Evolutionary conservation across 2,329 filamentous ascomycete species (phyloP).

Genomic region (Phyllosticta citriasiana): DNA sequence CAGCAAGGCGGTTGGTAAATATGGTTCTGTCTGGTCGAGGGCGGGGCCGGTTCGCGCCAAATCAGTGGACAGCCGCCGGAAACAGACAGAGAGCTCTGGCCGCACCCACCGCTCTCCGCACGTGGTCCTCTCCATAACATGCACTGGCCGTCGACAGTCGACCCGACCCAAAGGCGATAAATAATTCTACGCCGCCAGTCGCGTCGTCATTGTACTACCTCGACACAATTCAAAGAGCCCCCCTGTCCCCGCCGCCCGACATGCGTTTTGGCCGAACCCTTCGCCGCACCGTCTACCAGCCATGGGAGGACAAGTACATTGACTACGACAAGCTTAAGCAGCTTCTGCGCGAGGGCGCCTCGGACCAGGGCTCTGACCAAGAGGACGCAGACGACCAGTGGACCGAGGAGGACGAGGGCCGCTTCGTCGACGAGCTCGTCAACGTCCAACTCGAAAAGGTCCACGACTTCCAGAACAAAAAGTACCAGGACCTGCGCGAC

Average conservation of each 20-base stretch:
- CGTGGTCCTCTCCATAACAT: not conserved
- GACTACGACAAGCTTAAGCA: slow-evolving; percentile 91
- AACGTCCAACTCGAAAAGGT: slow-evolving; percentile 95
- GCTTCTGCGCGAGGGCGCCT: slow-evolving; percentile 63
- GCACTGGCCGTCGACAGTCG: not conserved
- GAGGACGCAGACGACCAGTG: slow-evolving; percentile 55
- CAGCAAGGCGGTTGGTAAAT: not conserved
- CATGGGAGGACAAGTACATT: slow-evolving; percentile 91
- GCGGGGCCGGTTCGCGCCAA: not conserved
- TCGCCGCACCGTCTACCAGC: slow-evolving; percentile 64
- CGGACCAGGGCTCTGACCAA: slow-evolving; percentile 31
- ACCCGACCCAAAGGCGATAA: not conserved
- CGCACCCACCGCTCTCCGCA: not conserved
- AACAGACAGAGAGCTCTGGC: not conserved
- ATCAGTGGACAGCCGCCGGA: not conserved
- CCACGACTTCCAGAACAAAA: slow-evolving; percentile 74
- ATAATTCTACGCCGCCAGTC: not conserved
- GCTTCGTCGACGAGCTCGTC: slow-evolving; percentile 89
- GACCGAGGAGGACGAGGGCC: slow-evolving; percentile 90
- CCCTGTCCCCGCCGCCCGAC: not conserved
- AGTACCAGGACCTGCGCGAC: slow-evolving; percentile 71
- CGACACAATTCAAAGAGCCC: not conserved
- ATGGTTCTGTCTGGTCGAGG: not conserved
- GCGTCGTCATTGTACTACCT: not conserved
- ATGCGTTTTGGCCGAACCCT: slow-evolving; percentile 96